phyloP scores from a whole-genome alignment of 257 asterid species.

The Nicotiana obtusifolia region DNA sequence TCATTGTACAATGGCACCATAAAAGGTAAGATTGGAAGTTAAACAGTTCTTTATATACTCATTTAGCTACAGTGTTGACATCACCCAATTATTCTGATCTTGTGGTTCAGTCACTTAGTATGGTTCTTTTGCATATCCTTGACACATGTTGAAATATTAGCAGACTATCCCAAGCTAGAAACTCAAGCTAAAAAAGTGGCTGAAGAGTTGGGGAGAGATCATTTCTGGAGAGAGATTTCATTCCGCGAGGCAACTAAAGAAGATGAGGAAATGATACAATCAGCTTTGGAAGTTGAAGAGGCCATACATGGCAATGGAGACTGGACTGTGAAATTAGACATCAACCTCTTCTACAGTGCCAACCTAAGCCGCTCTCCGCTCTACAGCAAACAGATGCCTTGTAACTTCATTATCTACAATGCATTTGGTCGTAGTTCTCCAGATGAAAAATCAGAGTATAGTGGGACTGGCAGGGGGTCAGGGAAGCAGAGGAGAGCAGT shows the following conservation, averaged over 20 bases:
- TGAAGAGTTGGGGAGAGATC: slow-evolving; percentile 50
- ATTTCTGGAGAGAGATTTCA: slow-evolving; percentile 50
- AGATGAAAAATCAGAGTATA: slow-evolving; percentile 26
- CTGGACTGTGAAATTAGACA: slow-evolving; percentile 96
- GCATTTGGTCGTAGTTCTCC: slow-evolving; percentile 74
- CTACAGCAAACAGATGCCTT: slow-evolving; percentile 94
- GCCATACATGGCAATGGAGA: slow-evolving; percentile 87
- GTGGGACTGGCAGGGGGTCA: slow-evolving; percentile 32
- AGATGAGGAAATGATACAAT: slow-evolving; percentile 61
- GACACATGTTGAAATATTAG: slow-evolving; percentile 15
- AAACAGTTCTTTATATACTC: background rate
- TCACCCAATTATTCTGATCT: slow-evolving; percentile 1
- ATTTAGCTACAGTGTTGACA: background rate
- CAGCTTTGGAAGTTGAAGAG: slow-evolving; percentile 72
- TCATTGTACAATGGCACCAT: background rate
- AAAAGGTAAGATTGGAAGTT: background rate
- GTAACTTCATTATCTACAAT: slow-evolving; percentile 58
- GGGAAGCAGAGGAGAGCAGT: slow-evolving; percentile 65
- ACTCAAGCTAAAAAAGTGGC: slow-evolving; percentile 71
- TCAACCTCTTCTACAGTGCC: slow-evolving; percentile 90
- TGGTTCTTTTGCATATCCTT: slow-evolving; percentile 5
- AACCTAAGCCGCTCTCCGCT: slow-evolving; percentile 93
- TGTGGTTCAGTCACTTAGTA: background rate
- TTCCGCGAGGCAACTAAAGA: slow-evolving; percentile 59
- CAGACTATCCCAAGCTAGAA: slow-evolving; percentile 90